phyloP scores from a whole-genome alignment of 495 filamentous ascomycete genomes.

The Lichina pygmaea region DNA sequence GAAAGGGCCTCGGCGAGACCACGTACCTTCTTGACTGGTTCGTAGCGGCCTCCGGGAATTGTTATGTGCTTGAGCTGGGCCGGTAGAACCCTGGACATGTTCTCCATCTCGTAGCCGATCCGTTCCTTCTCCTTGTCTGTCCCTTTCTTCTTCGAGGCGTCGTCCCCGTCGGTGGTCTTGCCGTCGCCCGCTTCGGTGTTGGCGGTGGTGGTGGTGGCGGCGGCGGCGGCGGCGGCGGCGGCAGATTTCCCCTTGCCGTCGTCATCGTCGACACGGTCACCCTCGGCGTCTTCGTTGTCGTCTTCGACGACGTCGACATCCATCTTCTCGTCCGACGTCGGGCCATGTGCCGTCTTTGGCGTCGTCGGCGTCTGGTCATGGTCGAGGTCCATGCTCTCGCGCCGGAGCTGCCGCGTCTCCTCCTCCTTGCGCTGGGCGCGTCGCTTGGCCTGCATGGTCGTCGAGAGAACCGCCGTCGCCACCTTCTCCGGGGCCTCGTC shows the following conservation, averaged over 20 bases:
- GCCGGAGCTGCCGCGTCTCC: slow-evolving; percentile 27
- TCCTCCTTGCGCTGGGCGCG: slow-evolving; percentile 45
- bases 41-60: slow-evolving; percentile 61
- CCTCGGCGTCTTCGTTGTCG: slow-evolving; percentile 13
- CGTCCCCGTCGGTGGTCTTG: slow-evolving; percentile 27
- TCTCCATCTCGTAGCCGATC: slow-evolving; percentile 82
- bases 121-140: slow-evolving; percentile 76
- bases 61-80: slow-evolving; percentile 86
- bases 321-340: slow-evolving; percentile 30
- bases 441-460: slow-evolving; percentile 88
- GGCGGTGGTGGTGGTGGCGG: slow-evolving; percentile 29
- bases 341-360: slow-evolving; percentile 36
- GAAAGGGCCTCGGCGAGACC: slow-evolving; percentile 1
- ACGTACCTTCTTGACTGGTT: slow-evolving; percentile 83
- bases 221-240: slow-evolving; percentile 31
- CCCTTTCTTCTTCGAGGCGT: slow-evolving; percentile 42
- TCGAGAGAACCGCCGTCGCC: slow-evolving; percentile 86
- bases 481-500: slow-evolving; percentile 87
- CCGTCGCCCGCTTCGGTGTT: slow-evolving; percentile 17
- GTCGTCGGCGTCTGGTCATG: slow-evolving; percentile 36
- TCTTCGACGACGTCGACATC: slow-evolving; percentile 79
- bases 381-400: slow-evolving; percentile 76
- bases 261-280: slow-evolving; percentile 26
- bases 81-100: slow-evolving; percentile 86
- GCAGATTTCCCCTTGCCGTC: slow-evolving; percentile 27